Evolutionary conservation across 225 moss, liverwort and hornwort species (phyloP), one percentile per base, ranked within the genome.

Genomic region (Neckera pumila): DNA sequence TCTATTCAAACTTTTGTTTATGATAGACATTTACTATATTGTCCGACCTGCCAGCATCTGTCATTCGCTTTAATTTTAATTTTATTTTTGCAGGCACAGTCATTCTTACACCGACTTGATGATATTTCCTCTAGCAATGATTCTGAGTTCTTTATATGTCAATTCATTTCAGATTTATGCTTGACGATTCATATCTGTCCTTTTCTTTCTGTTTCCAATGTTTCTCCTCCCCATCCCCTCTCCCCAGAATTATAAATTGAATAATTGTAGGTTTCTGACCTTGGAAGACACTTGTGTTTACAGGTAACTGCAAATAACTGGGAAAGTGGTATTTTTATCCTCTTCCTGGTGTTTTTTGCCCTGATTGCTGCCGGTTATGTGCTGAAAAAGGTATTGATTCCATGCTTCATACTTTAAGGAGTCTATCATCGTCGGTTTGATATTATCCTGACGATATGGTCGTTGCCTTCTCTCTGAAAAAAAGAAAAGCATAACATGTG

Each of bases 301-400:
- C 92, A 97, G 97, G 95, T 99, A 75, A 94, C 96, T 77, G 98
- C 98, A 81, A 97, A 99, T 77, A 99, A 97, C 84, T 97, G 97
- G 97, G 98, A 99, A 85, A 99, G 97, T 88, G 98, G 98, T 38
- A 83, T 99, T 60, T 99, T 99, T 81, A 99, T 99, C 87, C 94
- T 96, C 81, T 99, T 99, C 87, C 91, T 99, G 90, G 98, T 99
- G 80, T 92, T 99, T 86, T 99, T 99, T 81, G 98, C 98, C 53
- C 89, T 99, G 56, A 95, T 99, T 90, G 98, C 98, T 79, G 98
- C 98, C 57, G 97, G 98, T 86, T 99, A 99, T 87, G 98, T 99
- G 58, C 72, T 99, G 90, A 96, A 91, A 89, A 96, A 97, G 96
- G 97, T 97, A 78, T 85, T 19, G 54, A 54, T 84, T 82, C 36